phyloP scores from a whole-genome alignment of 768 basidiomycete species.

The Termitomyces titanicus region DNA sequence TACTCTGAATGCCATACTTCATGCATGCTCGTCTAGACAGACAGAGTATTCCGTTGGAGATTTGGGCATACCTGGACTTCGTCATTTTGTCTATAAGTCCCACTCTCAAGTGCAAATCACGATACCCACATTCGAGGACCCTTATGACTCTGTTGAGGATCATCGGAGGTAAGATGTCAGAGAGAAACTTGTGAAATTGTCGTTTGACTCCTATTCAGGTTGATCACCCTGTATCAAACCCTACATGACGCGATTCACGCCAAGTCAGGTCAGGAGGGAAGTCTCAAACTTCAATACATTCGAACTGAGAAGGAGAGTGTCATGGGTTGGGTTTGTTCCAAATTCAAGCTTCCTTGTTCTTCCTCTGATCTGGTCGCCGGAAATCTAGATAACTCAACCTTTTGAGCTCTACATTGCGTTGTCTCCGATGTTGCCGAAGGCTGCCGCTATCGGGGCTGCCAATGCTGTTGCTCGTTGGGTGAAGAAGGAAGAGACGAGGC shows the following conservation, averaged over 20 bases:
- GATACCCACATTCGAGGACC: constrained; percentile 79
- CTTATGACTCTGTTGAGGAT: constrained; percentile 63
- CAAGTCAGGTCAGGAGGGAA: constrained; percentile 76
- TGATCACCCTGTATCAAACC: constrained; percentile 84
- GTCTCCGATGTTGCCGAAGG: constrained; percentile 83
- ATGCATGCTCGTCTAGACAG: constrained; percentile 41
- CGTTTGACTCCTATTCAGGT: constrained; percentile 34
- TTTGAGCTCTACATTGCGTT: constrained; percentile 89
- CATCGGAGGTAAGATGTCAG: constrained; percentile 47
- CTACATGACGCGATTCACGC: constrained; percentile 89
- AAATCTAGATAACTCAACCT: constrained; percentile 80
- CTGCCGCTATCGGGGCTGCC: constrained; percentile 82
- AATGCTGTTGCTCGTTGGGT: constrained; percentile 91
- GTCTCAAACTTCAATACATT: constrained; percentile 85
- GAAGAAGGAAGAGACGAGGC: constrained; percentile 73
- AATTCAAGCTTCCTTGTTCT: neutral
- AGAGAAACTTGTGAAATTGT: neutral
- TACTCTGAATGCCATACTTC: constrained; percentile 45
- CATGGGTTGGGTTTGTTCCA: constrained; percentile 83
- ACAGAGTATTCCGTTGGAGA: constrained; percentile 70
- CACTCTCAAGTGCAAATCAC: constrained; percentile 88
- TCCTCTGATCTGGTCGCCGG: neutral
- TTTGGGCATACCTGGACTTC: constrained; percentile 82
- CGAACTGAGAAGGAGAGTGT: constrained; percentile 84
- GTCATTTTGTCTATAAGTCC: constrained; percentile 96